Evolutionary conservation across 768 basidiomycete species (phyloP).

Genomic region (Podaxis sp.): DNA sequence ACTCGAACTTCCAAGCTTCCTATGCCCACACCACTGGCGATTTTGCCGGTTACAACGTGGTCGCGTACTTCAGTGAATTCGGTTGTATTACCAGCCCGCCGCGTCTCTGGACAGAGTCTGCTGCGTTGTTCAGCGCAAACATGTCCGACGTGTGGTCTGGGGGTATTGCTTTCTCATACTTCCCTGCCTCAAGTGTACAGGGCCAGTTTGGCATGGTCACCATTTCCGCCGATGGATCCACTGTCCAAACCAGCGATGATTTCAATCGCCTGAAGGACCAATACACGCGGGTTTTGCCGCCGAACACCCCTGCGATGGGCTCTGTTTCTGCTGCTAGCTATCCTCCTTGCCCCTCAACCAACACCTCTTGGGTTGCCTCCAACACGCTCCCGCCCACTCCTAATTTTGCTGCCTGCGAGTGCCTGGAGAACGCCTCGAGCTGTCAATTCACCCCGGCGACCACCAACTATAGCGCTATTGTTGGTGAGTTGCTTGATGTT

Average conservation of each 20-base stretch:
- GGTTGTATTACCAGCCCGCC: slow-evolving; percentile 65
- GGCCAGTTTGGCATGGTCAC: slow-evolving; percentile 88
- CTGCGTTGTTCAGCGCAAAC: slow-evolving; percentile 64
- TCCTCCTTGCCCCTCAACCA: slow-evolving; percentile 63
- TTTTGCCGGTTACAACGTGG: slow-evolving; percentile 68
- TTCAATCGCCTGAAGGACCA: slow-evolving; percentile 63
- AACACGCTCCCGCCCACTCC: slow-evolving; percentile 81
- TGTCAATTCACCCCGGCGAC: slow-evolving; percentile 73
- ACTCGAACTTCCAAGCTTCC: slow-evolving; percentile 50
- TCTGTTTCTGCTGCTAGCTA: slow-evolving; percentile 47
- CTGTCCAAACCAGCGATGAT: slow-evolving; percentile 68
- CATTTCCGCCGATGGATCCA: slow-evolving; percentile 60
- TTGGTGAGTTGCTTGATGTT: slow-evolving; percentile 61
- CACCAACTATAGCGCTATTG: slow-evolving; percentile 54
- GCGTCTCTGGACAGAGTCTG: slow-evolving; percentile 79
- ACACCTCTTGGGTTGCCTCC: slow-evolving; percentile 61
- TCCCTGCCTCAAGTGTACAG: slow-evolving; percentile 70
- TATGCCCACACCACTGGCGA: slow-evolving; percentile 55
- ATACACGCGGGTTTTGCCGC: slow-evolving; percentile 54
- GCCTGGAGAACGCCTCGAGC: slow-evolving; percentile 63
- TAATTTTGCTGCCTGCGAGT: slow-evolving; percentile 74
- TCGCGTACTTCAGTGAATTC: slow-evolving; percentile 89
- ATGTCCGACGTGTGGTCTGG: slow-evolving; percentile 87
- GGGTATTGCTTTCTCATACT: slow-evolving; percentile 87
- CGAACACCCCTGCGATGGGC: slow-evolving; percentile 54